Conservation (phyloP, 164 flowering plant genomes). For the Piper longum region DNA sequence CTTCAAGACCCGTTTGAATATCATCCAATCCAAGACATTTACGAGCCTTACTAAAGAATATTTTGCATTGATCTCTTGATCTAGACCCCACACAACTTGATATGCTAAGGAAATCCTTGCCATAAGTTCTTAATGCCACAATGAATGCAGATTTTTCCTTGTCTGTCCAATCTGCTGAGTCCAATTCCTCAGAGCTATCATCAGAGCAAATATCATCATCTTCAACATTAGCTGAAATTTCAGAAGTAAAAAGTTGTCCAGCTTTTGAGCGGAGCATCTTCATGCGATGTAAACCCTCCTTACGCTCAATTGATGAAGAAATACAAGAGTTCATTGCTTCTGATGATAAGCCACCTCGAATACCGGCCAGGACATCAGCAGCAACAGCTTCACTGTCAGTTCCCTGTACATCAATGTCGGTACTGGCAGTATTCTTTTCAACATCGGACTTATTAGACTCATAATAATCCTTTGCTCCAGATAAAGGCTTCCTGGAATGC, state of each 20-base stretch:
- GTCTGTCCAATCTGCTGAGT: slow-evolving; percentile 83
- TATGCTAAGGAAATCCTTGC: slow-evolving; percentile 69
- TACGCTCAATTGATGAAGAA: slow-evolving; percentile 62
- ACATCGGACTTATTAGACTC: slow-evolving; percentile 1
- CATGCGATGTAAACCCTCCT: slow-evolving; percentile 37
- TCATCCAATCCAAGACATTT: slow-evolving; percentile 74
- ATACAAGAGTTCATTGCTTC: slow-evolving; percentile 90
- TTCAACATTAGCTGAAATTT: slow-evolving; percentile 43
- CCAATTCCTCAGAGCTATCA: slow-evolving; percentile 80
- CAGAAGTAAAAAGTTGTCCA: slow-evolving; percentile 37
- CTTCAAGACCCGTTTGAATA: slow-evolving; percentile 23
- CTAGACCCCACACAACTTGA: slow-evolving; percentile 55
- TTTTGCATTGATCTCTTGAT: slow-evolving; percentile 71
- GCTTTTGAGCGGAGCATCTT: slow-evolving; percentile 17
- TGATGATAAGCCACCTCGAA: slow-evolving; percentile 72
- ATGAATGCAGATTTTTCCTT: slow-evolving; percentile 68
- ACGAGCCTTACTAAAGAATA: slow-evolving; percentile 82
- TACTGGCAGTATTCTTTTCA: slow-evolving; percentile 22
- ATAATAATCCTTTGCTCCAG: slow-evolving; percentile 12
- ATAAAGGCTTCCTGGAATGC: slow-evolving; percentile 20
- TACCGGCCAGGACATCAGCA: slow-evolving; percentile 80
- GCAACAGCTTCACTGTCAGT: slow-evolving; percentile 66
- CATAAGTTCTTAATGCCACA: slow-evolving; percentile 52
- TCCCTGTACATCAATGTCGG: slow-evolving; percentile 22
- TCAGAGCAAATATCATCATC: slow-evolving; percentile 76